Evolutionary conservation across 2,329 filamentous ascomycete genomes (phyloP), one percentile per base, ranked within the genome.

Genomic region (Thielaviopsis populi): DNA sequence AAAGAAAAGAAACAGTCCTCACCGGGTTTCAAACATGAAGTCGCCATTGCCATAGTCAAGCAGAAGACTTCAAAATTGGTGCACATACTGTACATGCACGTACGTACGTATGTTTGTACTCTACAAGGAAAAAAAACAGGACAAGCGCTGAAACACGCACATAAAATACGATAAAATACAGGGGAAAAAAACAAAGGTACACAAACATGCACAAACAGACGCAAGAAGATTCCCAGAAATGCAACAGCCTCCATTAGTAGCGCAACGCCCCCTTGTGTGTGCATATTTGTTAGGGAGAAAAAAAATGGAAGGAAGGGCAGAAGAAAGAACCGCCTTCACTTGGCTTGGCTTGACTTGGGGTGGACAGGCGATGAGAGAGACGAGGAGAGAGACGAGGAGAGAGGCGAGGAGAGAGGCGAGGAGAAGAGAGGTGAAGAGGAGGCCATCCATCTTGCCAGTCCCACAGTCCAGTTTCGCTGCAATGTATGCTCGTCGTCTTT

Each of bases 281-380:
- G 61, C 61, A 63, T 63, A 42, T 63, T 6, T 22, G 40, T 19
- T 27, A 46, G 48, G 46, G 59, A 62, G 37, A n/a, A 62, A 62
- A 30, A 46, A 37, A 37, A 48, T 13, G 48, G 42, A 48, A 13
- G 27, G 27, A 24, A 24, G 41, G n/a, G 33, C 19, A n/a, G 41
- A 48, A 30, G 19, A 48, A 48, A 19, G 11, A 19, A 15, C n/a
- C 19, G 33, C 46, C 3, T 37, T 37, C 7, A 37, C 33, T 37
- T 37, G 33, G n/a, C n/a, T n/a, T n/a, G n/a, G n/a, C n/a, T n/a
- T n/a, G n/a, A n/a, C n/a, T n/a, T n/a, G n/a, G n/a, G n/a, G n/a
- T n/a, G n/a, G n/a, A n/a, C n/a, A n/a, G n/a, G n/a, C n/a, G n/a
- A n/a, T n/a, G n/a, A n/a, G n/a, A n/a, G n/a, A n/a, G n/a, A n/a